A percentile compares a stretch with the other conserved stretches of the same genome.
Evolutionary conservation across 805 yeast species (phyloP).

Genomic region (Candida coquimbonensis): DNA sequence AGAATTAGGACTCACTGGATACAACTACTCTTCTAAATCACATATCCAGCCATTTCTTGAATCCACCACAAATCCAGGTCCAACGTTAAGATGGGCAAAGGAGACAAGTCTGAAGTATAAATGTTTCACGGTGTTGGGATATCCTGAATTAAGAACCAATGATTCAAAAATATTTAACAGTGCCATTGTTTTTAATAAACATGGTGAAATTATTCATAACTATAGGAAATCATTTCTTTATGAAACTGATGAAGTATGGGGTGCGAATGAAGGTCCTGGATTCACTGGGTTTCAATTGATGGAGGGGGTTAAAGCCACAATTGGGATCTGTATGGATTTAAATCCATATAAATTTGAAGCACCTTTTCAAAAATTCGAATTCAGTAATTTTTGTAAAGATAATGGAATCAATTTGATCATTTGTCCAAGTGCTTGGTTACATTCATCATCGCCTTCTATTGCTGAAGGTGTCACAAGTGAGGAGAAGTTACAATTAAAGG

Average conservation of each 20-base stretch:
- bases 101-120: conserved; percentile 39
- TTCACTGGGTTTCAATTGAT: conserved; percentile 41
- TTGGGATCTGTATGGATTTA: conserved; percentile 93
- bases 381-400: conserved; percentile 44
- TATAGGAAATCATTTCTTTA: conserved; percentile 75
- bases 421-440: conserved; percentile 86
- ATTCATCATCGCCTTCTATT: conserved; percentile 38
- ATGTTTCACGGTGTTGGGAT: conserved; percentile 74
- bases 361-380: conserved; percentile 70
- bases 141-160: conserved; percentile 49
- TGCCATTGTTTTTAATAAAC: conserved; percentile 54
- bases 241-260: conserved; percentile 77
- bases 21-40: conserved; percentile 49
- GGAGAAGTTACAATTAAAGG: conserved; percentile 12
- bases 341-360: conserved; percentile 82
- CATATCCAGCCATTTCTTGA: conserved; percentile 54
- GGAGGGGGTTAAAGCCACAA: conserved; percentile 36
- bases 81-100: conserved; percentile 49
- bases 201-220: conserved; percentile 52
- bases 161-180: conserved; percentile 51
- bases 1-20: conserved; percentile 81
- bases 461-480: conserved; percentile 15
- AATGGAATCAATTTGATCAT: conserved; percentile 50
- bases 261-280: conserved; percentile 56
- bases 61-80: conserved; percentile 32